phyloP scores from a whole-genome alignment of 176 grass and related monocot genomes.

The Oryza meridionalis region DNA sequence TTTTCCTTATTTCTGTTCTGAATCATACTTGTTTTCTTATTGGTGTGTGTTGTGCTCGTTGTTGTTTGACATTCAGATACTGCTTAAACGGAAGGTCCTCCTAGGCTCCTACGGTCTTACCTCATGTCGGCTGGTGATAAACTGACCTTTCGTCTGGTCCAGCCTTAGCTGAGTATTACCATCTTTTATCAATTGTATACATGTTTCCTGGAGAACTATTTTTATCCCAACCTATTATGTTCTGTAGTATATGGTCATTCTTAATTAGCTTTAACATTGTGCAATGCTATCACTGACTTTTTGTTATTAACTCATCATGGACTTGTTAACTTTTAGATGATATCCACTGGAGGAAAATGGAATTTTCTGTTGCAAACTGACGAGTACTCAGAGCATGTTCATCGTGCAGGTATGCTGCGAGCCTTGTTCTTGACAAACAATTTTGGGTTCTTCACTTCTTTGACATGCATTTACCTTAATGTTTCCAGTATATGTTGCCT shows the following conservation, averaged over 20 bases:
- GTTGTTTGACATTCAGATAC: neutral
- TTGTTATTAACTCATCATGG: neutral
- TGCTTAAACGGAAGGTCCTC: neutral
- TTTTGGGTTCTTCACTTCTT: neutral
- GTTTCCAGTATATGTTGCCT: neutral
- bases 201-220: neutral
- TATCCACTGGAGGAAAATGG: neutral
- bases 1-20: neutral
- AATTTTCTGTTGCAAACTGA: neutral
- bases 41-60: neutral
- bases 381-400: slow-evolving; percentile 4
- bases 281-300: neutral
- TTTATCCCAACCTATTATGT: neutral
- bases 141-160: neutral
- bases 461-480: neutral
- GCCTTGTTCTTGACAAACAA: neutral
- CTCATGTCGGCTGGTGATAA: neutral
- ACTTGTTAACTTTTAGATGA: slow-evolving; percentile 15
- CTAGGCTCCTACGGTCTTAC: neutral
- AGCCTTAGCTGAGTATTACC: neutral
- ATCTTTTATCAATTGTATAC: slow-evolving; percentile 1
- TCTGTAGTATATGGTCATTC: neutral
- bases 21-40: slow-evolving; percentile 2
- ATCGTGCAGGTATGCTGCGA: slow-evolving; percentile 8
- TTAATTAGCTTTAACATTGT: neutral